Percentiles rank a stretch among this genome's conserved stretches.
These are phyloP conservation scores for Solanum hybrid DNA, from an alignment of 305 asterid genomes.

Conservation along the genomic window DNA sequence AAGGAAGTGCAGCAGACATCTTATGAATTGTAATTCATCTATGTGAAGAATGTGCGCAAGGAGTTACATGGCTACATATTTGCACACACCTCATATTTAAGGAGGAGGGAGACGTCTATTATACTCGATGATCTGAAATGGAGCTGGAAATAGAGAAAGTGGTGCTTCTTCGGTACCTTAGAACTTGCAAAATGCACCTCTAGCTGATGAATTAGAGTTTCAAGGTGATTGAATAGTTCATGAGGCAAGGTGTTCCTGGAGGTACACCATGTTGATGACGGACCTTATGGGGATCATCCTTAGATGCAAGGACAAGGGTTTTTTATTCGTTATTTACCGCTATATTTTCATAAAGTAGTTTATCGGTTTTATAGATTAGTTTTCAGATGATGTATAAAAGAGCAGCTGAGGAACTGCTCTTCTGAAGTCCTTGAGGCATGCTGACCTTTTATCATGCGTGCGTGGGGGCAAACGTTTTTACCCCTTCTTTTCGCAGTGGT, in stretches of 20 bases:
- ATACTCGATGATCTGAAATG: not conserved
- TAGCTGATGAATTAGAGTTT: not conserved
- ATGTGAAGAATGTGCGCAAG: constrained; percentile 2
- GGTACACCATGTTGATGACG: not conserved
- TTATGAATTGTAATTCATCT: constrained; percentile 11
- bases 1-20: constrained; percentile 52
- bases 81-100: not conserved
- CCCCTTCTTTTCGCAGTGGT: not conserved
- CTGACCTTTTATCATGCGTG: constrained; percentile 34
- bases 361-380: not conserved
- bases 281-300: not conserved
- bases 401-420: not conserved
- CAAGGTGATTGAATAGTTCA: not conserved
- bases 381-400: constrained; percentile 10
- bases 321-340: not conserved
- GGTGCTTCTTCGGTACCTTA: not conserved
- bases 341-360: not conserved
- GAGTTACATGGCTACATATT: constrained; percentile 4
- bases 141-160: not conserved
- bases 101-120: not conserved
- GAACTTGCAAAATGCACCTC: not conserved
- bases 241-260: not conserved
- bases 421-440: constrained; percentile 21
- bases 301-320: not conserved
- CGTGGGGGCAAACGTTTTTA: constrained; percentile 8